These are phyloP conservation scores for Prunella vulgaris DNA, from an alignment of 257 asterid species.

Conservation along the genomic window DNA sequence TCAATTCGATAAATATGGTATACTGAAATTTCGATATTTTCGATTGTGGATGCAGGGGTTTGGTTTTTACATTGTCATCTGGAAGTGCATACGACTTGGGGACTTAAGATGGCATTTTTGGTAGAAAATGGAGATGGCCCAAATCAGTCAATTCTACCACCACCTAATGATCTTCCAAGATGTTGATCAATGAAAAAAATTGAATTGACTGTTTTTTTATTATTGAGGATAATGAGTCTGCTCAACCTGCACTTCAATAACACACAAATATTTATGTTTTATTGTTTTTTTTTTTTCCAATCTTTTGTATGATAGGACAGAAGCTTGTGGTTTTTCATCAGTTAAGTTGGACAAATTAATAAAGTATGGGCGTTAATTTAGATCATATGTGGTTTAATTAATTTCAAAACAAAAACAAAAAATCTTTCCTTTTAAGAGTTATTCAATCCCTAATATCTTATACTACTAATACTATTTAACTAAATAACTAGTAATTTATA, in stretches of 20 bases:
- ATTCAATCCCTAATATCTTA: too few species aligned
- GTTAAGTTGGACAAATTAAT: neutral
- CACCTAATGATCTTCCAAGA: slow-evolving; percentile 65
- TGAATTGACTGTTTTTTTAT: neutral
- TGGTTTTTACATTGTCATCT: slow-evolving; percentile 80
- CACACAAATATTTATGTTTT: neutral
- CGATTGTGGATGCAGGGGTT: slow-evolving; percentile 45
- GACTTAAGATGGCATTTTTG: slow-evolving; percentile 70
- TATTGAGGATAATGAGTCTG: neutral
- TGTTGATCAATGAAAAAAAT: slow-evolving; percentile 31
- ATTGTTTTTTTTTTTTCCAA: slow-evolving; percentile 5
- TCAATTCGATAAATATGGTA: too few species aligned
- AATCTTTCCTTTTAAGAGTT: neutral
- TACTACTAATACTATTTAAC: too few species aligned
- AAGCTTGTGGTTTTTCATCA: neutral
- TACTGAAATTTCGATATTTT: too few species aligned
- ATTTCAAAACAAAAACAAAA: too few species aligned
- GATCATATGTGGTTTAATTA: neutral
- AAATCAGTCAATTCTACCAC: slow-evolving; percentile 49
- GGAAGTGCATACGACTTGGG: slow-evolving; percentile 84
- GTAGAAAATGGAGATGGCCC: slow-evolving; percentile 66
- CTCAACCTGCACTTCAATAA: slow-evolving; percentile 1
- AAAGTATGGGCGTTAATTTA: neutral
- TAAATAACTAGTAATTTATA: too few species aligned
- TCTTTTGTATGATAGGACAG: neutral